phyloP scores from a whole-genome alignment of 352 stramenopile genomes.

The Globisporangium splendens region DNA sequence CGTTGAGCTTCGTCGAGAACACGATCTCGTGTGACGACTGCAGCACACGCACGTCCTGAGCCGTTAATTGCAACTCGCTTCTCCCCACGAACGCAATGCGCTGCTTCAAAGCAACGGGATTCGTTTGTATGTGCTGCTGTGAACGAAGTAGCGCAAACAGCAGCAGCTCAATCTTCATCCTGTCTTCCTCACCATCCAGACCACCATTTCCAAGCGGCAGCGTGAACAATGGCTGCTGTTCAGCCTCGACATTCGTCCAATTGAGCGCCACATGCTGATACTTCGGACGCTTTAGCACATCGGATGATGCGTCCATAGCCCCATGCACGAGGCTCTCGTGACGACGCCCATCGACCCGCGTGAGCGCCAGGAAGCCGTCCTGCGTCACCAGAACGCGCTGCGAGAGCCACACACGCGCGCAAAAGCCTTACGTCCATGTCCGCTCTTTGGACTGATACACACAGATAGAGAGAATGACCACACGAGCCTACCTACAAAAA shows the following conservation, averaged over 20 bases:
- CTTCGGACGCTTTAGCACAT: conserved; percentile 2
- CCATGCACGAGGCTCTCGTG: conserved; percentile 24
- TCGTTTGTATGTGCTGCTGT: background rate
- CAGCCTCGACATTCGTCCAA: conserved; percentile 20
- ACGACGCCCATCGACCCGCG: conserved; percentile 6
- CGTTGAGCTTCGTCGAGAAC: conserved; percentile 34
- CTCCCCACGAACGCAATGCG: conserved; percentile 32
- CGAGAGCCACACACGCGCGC: conserved; percentile 36
- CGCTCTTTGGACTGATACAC: background rate
- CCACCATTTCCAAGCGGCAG: too few species aligned
- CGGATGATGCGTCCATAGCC: conserved; percentile 14
- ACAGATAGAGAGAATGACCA: too few species aligned
- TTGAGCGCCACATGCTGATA: conserved; percentile 22
- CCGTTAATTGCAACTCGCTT: conserved; percentile 25
- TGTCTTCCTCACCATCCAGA: too few species aligned
- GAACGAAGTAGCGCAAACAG: conserved; percentile 26
- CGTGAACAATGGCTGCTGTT: conserved; percentile 7
- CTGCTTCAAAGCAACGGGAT: too few species aligned
- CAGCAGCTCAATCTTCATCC: conserved; percentile 21
- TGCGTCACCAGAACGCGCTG: conserved; percentile 16
- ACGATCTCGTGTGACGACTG: conserved; percentile 37
- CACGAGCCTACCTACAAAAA: too few species aligned
- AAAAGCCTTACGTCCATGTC: conserved; percentile 32
- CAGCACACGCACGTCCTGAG: conserved; percentile 37
- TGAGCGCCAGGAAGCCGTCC: conserved; percentile 39